phyloP scores from a whole-genome alignment of 352 stramenopile species.

The Pythium apleroticum region DNA sequence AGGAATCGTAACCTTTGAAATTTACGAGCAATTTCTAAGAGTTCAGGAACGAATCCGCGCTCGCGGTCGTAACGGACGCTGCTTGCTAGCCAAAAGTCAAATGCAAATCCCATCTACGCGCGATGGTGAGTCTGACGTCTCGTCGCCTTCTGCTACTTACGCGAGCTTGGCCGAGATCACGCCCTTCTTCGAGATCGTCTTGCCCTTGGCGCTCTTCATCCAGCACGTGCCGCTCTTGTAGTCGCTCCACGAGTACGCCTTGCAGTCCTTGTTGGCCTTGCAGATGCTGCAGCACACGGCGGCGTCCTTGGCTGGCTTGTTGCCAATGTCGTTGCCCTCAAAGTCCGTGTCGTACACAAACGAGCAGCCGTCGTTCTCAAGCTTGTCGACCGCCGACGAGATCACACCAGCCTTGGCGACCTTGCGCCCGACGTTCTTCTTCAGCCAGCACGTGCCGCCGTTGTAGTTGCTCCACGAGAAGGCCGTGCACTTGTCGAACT shows the following conservation, averaged over 20 bases:
- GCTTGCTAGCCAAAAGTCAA: no score
- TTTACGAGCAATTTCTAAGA: no score
- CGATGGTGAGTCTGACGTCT: no score
- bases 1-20: no score
- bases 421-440: not conserved
- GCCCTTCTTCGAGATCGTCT: not conserved
- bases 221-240: conserved; percentile 55
- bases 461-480: conserved; percentile 46
- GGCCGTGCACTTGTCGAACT: no score
- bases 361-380: no score
- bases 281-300: not conserved
- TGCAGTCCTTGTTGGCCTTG: not conserved
- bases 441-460: conserved; percentile 37
- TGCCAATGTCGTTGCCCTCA: conserved; percentile 2
- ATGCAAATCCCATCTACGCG: no score
- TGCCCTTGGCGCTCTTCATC: conserved; percentile 42
- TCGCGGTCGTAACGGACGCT: no score
- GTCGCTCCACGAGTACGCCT: conserved; percentile 39
- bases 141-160: no score
- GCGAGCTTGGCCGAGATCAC: conserved; percentile 4
- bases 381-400: not conserved
- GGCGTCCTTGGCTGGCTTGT: not conserved
- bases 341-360: not conserved
- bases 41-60: no score
- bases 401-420: not conserved